A percentile compares a stretch with the other conserved stretches of the same genome.
phyloP scores from a whole-genome alignment of 2,329 filamentous ascomycete species.

The Bipolaris cookei region DNA sequence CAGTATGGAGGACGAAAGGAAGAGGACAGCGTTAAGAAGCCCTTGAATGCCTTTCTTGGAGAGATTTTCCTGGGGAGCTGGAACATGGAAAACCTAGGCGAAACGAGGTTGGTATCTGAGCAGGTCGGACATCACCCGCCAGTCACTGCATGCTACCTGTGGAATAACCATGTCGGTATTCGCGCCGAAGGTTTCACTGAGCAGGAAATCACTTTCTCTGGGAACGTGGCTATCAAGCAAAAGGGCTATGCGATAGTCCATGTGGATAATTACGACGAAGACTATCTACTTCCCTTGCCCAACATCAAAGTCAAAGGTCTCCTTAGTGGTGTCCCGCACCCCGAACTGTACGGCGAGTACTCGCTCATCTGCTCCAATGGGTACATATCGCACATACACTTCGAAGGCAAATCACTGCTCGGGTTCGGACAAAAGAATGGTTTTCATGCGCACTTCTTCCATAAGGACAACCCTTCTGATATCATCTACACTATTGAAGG shows the following conservation, averaged over 20 bases:
- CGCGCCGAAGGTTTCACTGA: constrained; percentile 55
- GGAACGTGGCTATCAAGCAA: constrained; percentile 55
- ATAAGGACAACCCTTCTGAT: constrained; percentile 40
- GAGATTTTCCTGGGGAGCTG: constrained; percentile 54
- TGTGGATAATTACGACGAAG: constrained; percentile 53
- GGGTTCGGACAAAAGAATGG: constrained; percentile 52
- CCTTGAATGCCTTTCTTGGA: constrained; percentile 59
- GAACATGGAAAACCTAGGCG: constrained; percentile 43
- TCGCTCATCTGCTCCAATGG: constrained; percentile 52
- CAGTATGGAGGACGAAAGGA: constrained; percentile 55
- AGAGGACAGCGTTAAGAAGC: constrained; percentile 57
- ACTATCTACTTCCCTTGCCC: constrained; percentile 55
- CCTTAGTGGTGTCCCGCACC: constrained; percentile 52
- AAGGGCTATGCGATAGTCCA: constrained; percentile 55
- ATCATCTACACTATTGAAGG: constrained; percentile 51
- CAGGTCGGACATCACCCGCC: constrained; percentile 57
- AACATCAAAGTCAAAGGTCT: constrained; percentile 56
- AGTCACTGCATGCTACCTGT: constrained; percentile 56
- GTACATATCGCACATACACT: constrained; percentile 52
- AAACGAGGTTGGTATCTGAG: constrained; percentile 52
- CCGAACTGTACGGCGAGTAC: constrained; percentile 53
- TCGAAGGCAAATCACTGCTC: constrained; percentile 53
- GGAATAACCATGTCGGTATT: constrained; percentile 53
- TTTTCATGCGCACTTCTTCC: constrained; percentile 49
- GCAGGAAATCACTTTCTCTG: constrained; percentile 56